Percentiles rank a stretch among this genome's conserved stretches.
These are phyloP conservation scores for Pseudogymnoascus sp. DNA, from an alignment of 2,329 filamentous ascomycete species.

Conservation along the genomic window DNA sequence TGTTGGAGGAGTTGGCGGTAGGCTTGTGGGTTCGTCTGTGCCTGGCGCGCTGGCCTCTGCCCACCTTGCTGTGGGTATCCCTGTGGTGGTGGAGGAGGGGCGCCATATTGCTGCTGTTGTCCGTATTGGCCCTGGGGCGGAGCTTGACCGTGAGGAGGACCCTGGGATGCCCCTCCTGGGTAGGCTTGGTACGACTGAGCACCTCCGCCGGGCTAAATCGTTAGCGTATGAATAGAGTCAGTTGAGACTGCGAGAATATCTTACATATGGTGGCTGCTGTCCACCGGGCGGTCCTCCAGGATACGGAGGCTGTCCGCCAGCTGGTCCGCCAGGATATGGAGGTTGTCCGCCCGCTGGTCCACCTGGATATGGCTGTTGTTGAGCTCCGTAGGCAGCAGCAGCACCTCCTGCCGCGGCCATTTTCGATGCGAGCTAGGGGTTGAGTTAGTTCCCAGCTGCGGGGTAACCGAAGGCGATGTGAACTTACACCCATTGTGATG, in stretches of 20 bases:
- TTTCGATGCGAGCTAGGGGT: conserved; percentile 8
- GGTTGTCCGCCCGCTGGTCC: neutral
- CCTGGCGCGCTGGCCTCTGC: conserved; percentile 9
- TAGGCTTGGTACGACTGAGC: neutral
- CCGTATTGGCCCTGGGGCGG: conserved; percentile 2
- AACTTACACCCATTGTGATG: conserved; percentile 4
- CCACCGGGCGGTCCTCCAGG: neutral
- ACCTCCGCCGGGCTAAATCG: neutral
- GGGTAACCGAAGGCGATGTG: neutral
- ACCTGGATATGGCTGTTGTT: neutral
- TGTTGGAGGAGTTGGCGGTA: conserved; percentile 15
- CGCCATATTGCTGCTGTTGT: neutral
- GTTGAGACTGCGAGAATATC: neutral
- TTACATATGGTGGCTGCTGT: conserved; percentile 6
- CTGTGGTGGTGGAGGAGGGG: conserved; percentile 1
- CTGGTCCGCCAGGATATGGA: neutral
- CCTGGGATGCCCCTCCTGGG: neutral
- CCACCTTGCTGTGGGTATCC: conserved; percentile 15
- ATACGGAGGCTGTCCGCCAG: neutral
- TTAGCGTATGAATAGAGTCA: neutral
- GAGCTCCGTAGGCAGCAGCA: neutral
- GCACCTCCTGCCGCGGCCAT: neutral
- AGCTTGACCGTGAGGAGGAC: neutral
- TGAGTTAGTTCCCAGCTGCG: neutral
- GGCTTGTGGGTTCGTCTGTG: conserved; percentile 13